phyloP scores from a whole-genome alignment of 2,329 filamentous ascomycete species.

The Passalora sequoiae region DNA sequence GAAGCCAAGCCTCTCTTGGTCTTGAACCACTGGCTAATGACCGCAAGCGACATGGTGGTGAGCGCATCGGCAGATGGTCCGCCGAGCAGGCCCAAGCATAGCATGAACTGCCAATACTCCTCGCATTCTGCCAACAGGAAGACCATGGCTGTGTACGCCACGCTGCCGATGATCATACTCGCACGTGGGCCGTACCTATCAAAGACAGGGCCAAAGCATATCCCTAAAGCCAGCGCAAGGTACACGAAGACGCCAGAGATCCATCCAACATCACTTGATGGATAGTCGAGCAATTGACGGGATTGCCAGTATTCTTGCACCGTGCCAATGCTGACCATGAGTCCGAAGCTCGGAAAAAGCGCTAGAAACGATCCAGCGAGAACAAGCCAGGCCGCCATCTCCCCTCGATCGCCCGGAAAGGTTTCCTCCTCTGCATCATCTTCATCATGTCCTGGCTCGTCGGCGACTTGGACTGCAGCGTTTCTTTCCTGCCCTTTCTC shows the following conservation, averaged over 20 bases:
- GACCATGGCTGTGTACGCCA: slow-evolving; percentile 38
- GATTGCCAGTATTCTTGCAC: slow-evolving; percentile 45
- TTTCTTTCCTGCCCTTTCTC: no score
- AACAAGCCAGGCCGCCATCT: slow-evolving; percentile 8
- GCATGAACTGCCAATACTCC: slow-evolving; percentile 47
- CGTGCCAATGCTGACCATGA: slow-evolving; percentile 46
- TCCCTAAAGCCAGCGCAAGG: slow-evolving; percentile 42
- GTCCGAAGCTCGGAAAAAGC: slow-evolving; percentile 42
- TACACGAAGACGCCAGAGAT: slow-evolving; percentile 47
- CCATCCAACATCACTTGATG: slow-evolving; percentile 46
- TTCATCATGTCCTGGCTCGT: no score
- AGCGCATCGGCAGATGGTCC: slow-evolving; percentile 35
- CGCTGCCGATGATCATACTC: slow-evolving; percentile 37
- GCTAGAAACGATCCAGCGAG: slow-evolving; percentile 34
- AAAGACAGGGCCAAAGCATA: slow-evolving; percentile 48
- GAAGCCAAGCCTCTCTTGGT: slow-evolving; percentile 36
- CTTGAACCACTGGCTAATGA: slow-evolving; percentile 41
- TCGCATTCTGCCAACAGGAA: slow-evolving; percentile 46
- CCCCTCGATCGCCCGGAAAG: slow-evolving; percentile 9
- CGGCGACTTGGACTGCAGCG: no score
- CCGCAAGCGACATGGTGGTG: slow-evolving; percentile 36
- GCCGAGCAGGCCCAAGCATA: slow-evolving; percentile 33
- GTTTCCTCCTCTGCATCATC: slow-evolving; percentile 1
- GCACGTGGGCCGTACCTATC: slow-evolving; percentile 45
- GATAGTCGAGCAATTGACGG: slow-evolving; percentile 43